A percentile compares a stretch with the other conserved stretches of the same genome.
Evolutionary conservation across 1,284 basidiomycete species (phyloP).

Genomic region (Stygiomarasmius scandens): DNA sequence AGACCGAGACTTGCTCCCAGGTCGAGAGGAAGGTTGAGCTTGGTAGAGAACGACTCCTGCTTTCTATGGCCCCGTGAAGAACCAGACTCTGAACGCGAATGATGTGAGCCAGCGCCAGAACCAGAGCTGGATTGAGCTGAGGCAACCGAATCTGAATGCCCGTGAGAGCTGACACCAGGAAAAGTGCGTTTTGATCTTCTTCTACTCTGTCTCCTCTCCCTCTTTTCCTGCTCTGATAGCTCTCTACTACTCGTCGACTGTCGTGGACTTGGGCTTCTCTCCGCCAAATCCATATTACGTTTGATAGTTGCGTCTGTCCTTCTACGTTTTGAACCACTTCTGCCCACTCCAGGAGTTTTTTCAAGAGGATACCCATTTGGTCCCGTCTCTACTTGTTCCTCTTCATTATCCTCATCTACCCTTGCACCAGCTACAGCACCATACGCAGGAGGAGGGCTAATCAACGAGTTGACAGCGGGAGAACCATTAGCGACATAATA

Average conservation of each 20-base stretch:
- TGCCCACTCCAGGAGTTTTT: constrained; percentile 5
- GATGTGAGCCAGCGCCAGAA: background rate
- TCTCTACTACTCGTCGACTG: background rate
- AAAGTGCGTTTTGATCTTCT: constrained; percentile 8
- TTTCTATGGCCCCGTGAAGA: background rate
- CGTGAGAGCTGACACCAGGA: background rate
- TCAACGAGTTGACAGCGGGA: constrained; percentile 8
- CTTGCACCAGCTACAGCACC: background rate
- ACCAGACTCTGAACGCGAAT: background rate
- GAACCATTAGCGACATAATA: constrained; percentile 42
- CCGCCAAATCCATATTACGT: background rate
- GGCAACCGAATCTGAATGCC: background rate
- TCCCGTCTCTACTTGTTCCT: background rate
- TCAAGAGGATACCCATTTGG: constrained; percentile 7
- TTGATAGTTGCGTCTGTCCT: background rate
- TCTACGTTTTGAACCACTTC: background rate
- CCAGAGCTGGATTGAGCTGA: too few relatives aligned
- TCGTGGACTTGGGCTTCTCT: background rate
- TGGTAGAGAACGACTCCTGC: background rate
- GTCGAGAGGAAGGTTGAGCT: background rate
- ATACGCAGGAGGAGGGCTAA: constrained; percentile 50
- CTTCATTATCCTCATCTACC: background rate
- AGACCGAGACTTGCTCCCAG: background rate
- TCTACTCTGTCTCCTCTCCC: constrained; percentile 2
- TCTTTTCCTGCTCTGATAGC: background rate